Evolutionary conservation across 148 eudicot genomes (phyloP).

Genomic region (Chenopodium formosanum): DNA sequence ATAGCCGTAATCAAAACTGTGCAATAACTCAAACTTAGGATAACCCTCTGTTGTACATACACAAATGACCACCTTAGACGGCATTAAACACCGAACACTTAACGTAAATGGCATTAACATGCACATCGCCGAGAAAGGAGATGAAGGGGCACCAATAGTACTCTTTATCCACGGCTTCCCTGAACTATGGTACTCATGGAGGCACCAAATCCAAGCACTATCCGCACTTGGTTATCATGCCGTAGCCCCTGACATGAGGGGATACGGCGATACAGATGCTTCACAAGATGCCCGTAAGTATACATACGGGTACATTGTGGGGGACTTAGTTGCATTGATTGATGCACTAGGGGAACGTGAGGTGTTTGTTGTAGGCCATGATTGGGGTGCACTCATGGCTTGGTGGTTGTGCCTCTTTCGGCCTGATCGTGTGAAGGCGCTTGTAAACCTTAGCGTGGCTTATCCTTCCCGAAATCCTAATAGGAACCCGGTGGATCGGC

Average conservation of each 20-base stretch:
- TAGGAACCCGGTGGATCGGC: conserved; percentile 22
- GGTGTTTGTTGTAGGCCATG: conserved; percentile 60
- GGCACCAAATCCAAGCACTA: conserved; percentile 56
- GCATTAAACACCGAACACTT: conserved; percentile 18
- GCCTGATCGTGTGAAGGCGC: conserved; percentile 50
- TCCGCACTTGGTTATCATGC: conserved; percentile 52
- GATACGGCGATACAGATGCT: conserved; percentile 57
- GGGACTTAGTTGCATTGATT: conserved; percentile 55
- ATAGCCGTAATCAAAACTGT: too few relatives aligned
- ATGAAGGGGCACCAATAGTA: conserved; percentile 37
- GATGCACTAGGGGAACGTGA: conserved; percentile 37
- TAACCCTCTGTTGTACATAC: too few relatives aligned
- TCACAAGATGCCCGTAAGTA: conserved; percentile 43
- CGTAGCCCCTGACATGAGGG: conserved; percentile 67
- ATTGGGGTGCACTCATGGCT: conserved; percentile 61
- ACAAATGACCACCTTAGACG: not conserved
- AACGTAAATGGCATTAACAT: conserved; percentile 27
- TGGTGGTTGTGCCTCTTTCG: conserved; percentile 54
- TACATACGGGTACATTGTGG: conserved; percentile 48
- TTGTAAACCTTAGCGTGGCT: conserved; percentile 52
- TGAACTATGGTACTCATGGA: conserved; percentile 68
- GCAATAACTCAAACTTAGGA: too few relatives aligned
- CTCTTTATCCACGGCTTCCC: conserved; percentile 69
- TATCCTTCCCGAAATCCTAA: conserved; percentile 40
- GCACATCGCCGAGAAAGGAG: conserved; percentile 42